Evolutionary conservation across 1,284 basidiomycete genomes (phyloP), one percentile per base, ranked within the genome.

Genomic region (Microbotryum silenes-acaulis): DNA sequence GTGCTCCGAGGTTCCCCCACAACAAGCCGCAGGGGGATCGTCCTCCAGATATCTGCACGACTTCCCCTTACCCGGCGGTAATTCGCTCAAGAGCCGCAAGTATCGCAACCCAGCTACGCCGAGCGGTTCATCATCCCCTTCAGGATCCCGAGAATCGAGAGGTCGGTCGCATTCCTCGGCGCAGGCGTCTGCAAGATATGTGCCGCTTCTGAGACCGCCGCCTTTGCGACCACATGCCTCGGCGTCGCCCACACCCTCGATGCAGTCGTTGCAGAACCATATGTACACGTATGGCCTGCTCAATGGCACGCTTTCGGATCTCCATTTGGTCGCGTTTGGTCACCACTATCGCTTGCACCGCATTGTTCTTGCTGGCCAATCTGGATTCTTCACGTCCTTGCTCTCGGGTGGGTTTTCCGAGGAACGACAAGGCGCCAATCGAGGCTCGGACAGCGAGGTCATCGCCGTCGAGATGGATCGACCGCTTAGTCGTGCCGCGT

Each of bases 341-440:
- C 53, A 45, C 45, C 37, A 83, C 45, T 93, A 91, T 77, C 82
- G 79, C 44, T 79, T 91, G 3, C 90, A 93, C 76, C 81, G 84
- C 42, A 85, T 91, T 62, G 83, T 93, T 44, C 82, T 93, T 56
- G 89, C 89, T 88, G 52, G 89, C 87, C 62, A 70, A 83, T 78
- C n/a, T 29, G 88, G 84, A 14, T 93, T 89, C 80, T 93, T 92
- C 76, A 81, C 83, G 57, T 84, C 86, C 37, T 80, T 92, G 21
- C 93, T 92, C 75, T 86, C 85, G 6, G 82, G 84, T 6, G 90
- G 88, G 3, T 93, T 91, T 72, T 78, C 81, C 10, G 91, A 78
- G 51, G 59, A 57, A 18, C n/a, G 46, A 12, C 33, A 42, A 8
- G 14, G 29, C 48, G 37, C 16, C 27, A 27, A 33, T 7, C 31